These are phyloP conservation scores for Babesia ovata DNA, from an alignment of 169 alveolate species.

Conservation along the genomic window DNA sequence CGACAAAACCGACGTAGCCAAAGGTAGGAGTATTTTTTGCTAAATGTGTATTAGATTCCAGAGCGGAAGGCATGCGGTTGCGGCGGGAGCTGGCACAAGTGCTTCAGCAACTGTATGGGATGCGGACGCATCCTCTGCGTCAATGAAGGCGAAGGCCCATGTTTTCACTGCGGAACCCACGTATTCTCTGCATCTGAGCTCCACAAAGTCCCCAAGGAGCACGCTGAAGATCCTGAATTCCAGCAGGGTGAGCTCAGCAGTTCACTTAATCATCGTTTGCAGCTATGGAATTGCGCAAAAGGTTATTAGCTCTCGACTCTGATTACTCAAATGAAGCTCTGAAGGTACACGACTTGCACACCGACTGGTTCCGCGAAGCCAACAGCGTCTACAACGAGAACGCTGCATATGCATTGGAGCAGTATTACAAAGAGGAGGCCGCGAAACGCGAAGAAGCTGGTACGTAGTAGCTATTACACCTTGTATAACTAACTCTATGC, in stretches of 20 bases:
- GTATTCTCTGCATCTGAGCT: constrained; percentile 25
- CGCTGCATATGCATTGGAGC: constrained; percentile 21
- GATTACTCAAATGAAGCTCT: constrained; percentile 16
- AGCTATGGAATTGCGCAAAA: constrained; percentile 44
- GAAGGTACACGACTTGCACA: constrained; percentile 48
- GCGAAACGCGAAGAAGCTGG: constrained; percentile 37
- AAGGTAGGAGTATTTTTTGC: neutral
- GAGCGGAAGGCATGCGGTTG: constrained; percentile 60
- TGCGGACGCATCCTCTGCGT: constrained; percentile 55
- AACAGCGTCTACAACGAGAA: constrained; percentile 52
- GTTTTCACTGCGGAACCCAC: constrained; percentile 51
- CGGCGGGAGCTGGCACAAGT: constrained; percentile 28
- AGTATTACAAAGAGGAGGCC: constrained; percentile 34
- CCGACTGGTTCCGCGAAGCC: constrained; percentile 65
- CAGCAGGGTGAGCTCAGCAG: constrained; percentile 1
- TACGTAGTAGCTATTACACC: neutral
- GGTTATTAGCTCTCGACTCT: constrained; percentile 34
- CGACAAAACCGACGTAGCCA: neutral
- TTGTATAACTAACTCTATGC: neutral
- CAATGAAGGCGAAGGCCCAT: constrained; percentile 59
- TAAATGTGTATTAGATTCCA: neutral
- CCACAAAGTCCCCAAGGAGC: constrained; percentile 27
- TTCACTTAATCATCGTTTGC: neutral
- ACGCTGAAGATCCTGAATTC: constrained; percentile 46
- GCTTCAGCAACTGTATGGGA: constrained; percentile 56